Evolutionary conservation across 2,329 filamentous ascomycete species (phyloP).

Genomic region (Sclerotinia trifoliorum): DNA sequence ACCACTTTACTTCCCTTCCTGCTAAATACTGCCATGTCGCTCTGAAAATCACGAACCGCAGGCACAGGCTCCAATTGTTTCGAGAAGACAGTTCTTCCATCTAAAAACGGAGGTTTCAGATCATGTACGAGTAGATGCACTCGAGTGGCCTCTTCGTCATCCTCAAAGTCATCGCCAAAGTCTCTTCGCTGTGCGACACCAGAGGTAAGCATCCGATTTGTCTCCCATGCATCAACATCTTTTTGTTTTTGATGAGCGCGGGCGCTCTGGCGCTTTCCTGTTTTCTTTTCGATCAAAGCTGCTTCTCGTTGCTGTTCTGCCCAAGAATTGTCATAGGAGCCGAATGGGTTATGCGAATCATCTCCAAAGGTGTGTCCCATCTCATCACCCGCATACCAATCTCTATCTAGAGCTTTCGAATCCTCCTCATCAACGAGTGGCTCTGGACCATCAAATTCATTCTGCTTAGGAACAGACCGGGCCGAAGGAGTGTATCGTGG

Average conservation of each 20-base stretch:
- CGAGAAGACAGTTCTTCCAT: slow-evolving; percentile 93
- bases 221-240: slow-evolving; percentile 97
- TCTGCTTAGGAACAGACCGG: slow-evolving; percentile 48
- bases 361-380: slow-evolving; percentile 83
- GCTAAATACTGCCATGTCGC: slow-evolving; percentile 98
- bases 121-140: slow-evolving; percentile 93
- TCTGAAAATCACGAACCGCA: slow-evolving; percentile 88
- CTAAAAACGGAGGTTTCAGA: slow-evolving; percentile 87
- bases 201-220: slow-evolving; percentile 95
- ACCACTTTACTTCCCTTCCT: slow-evolving; percentile 93
- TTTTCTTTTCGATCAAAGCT: slow-evolving; percentile 76
- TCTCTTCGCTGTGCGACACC: slow-evolving; percentile 90
- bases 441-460: slow-evolving; percentile 62
- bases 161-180: slow-evolving; percentile 76
- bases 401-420: slow-evolving; percentile 74
- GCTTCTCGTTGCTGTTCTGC: slow-evolving; percentile 71
- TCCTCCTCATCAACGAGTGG: slow-evolving; percentile 65
- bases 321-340: slow-evolving; percentile 68
- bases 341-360: slow-evolving; percentile 90
- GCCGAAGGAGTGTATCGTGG: slow-evolving; percentile 41
- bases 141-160: slow-evolving; percentile 86
- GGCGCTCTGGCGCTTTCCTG: slow-evolving; percentile 68
- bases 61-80: slow-evolving; percentile 95
- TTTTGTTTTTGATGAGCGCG: slow-evolving; percentile 82
- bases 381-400: slow-evolving; percentile 91